Evolutionary conservation across 768 basidiomycete species (phyloP).

Genomic region (Termitomyces sp.): DNA sequence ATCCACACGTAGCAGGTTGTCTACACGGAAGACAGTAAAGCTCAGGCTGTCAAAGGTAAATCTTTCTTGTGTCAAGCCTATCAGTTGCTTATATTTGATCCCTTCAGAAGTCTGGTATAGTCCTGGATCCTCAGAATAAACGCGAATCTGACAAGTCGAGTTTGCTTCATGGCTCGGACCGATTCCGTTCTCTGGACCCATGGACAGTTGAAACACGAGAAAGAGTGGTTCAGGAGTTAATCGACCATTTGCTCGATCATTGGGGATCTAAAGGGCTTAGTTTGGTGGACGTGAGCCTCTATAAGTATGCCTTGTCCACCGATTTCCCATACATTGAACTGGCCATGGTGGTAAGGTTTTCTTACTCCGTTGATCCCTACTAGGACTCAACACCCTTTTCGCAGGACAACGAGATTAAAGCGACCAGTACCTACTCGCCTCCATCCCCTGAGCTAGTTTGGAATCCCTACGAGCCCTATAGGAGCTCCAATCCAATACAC

Average conservation of each 20-base stretch:
- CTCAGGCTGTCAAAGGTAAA: not conserved
- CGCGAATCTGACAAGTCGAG: not conserved
- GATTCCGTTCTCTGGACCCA: not conserved
- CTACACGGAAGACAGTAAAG: too few relatives aligned
- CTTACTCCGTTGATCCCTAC: not conserved
- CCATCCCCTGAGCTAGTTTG: not conserved
- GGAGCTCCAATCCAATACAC: not conserved
- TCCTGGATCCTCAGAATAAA: not conserved
- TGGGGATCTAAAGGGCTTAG: not conserved
- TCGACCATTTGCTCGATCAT: not conserved
- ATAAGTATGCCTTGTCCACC: constrained; percentile 5
- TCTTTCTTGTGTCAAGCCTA: not conserved
- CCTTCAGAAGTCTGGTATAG: not conserved
- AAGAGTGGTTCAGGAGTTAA: not conserved
- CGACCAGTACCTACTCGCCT: not conserved
- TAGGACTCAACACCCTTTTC: not conserved
- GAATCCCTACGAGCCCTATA: not conserved
- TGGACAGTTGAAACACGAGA: not conserved
- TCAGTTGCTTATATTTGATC: not conserved
- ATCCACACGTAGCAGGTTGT: too few relatives aligned
- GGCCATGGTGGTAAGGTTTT: constrained; percentile 14
- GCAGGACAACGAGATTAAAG: not conserved
- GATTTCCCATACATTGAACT: constrained; percentile 13
- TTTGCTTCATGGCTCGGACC: too few relatives aligned
- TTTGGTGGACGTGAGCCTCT: constrained; percentile 14